These are phyloP conservation scores for Lanmaoa pseudosensibilis DNA, from an alignment of 768 basidiomycete genomes.

Conservation along the genomic window DNA sequence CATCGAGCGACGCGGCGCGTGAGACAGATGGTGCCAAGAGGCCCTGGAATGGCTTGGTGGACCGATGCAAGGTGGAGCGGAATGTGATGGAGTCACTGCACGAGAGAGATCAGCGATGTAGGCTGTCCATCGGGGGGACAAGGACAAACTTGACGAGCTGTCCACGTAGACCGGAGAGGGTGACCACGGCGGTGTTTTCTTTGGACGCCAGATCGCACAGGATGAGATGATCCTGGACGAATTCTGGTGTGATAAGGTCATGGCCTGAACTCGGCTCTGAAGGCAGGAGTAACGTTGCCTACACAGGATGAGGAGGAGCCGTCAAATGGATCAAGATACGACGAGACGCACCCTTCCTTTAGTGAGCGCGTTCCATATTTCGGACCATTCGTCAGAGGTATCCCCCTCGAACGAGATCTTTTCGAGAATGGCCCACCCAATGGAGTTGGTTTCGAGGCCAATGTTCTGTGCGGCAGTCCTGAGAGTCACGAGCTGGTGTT, in stretches of 20 bases:
- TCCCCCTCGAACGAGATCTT: conserved; percentile 56
- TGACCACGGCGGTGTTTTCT: conserved; percentile 57
- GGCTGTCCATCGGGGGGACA: conserved; percentile 29
- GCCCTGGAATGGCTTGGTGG: conserved; percentile 43
- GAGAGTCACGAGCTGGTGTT: conserved; percentile 69
- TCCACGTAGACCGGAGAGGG: conserved; percentile 83
- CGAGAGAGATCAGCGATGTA: conserved; percentile 29
- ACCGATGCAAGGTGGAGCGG: conserved; percentile 42
- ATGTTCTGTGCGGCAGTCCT: conserved; percentile 70
- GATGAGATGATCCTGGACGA: conserved; percentile 81
- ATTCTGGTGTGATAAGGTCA: conserved; percentile 64
- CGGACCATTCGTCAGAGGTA: conserved; percentile 61
- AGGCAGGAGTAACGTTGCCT: conserved; percentile 85
- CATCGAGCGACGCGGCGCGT: conserved; percentile 37
- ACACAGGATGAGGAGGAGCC: conserved; percentile 5
- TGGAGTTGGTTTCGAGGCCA: conserved; percentile 59
- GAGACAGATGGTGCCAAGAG: conserved; percentile 36
- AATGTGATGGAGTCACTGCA: conserved; percentile 41
- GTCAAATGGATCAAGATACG: neutral
- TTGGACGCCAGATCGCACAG: conserved; percentile 56
- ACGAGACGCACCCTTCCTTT: conserved; percentile 59
- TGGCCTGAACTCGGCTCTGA: conserved; percentile 53
- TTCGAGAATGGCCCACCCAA: conserved; percentile 81
- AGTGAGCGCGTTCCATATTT: conserved; percentile 63
- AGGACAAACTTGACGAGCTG: conserved; percentile 55